A percentile compares a stretch with the other conserved stretches of the same genome.
Evolutionary conservation across 2,329 filamentous ascomycete genomes (phyloP).

Genomic region (Botrytis pseudocinerea): DNA sequence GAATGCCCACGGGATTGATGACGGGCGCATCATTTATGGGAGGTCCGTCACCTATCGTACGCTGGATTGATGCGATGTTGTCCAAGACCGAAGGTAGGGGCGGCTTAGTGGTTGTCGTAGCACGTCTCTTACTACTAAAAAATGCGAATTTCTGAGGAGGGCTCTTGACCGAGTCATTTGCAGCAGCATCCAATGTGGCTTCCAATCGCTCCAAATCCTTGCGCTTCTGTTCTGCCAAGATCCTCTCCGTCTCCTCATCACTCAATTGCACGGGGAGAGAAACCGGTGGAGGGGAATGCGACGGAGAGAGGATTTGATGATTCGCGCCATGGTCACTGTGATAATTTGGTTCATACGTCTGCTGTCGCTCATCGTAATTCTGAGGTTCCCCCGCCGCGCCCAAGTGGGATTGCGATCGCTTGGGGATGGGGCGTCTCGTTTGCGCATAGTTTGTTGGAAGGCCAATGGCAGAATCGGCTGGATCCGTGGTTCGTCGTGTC

Average conservation of each 20-base stretch:
- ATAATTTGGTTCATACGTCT: constrained; percentile 21
- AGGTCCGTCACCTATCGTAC: constrained; percentile 24
- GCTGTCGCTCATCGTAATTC: constrained; percentile 28
- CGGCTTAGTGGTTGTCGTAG: constrained; percentile 29
- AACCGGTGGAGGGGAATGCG: constrained; percentile 15
- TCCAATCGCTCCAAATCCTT: constrained; percentile 41
- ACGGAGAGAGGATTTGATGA: constrained; percentile 14
- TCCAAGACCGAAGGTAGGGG: not conserved
- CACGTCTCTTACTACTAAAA: constrained; percentile 36
- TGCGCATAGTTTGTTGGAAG: constrained; percentile 21
- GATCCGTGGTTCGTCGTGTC: constrained; percentile 18
- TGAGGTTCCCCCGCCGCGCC: constrained; percentile 27
- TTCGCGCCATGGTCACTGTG: constrained; percentile 26
- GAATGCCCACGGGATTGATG: constrained; percentile 28
- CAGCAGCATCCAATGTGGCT: constrained; percentile 38
- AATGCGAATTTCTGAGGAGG: constrained; percentile 36
- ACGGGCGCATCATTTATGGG: constrained; percentile 25
- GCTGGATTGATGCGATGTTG: constrained; percentile 10
- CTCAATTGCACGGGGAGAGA: constrained; percentile 22
- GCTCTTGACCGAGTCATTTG: constrained; percentile 25
- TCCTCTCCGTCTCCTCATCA: constrained; percentile 33
- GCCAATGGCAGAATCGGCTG: not conserved
- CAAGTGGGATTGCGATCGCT: constrained; percentile 21
- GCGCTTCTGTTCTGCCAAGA: constrained; percentile 39
- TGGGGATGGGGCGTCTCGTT: constrained; percentile 20